Conservation (phyloP, 305 asterid species). For the Fraxinus nigra region DNA sequence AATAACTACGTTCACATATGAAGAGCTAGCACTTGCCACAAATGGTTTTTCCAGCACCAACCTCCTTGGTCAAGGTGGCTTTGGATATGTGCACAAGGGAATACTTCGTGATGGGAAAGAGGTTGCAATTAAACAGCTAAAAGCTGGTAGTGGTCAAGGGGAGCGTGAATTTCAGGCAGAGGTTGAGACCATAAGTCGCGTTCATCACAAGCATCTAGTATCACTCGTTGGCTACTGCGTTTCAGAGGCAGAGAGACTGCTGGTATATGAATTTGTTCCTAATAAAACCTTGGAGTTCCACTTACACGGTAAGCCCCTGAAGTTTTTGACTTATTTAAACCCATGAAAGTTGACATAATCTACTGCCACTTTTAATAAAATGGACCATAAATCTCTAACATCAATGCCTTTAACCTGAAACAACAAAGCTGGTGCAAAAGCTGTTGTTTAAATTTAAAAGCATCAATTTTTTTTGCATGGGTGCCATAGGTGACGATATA, state of each 20-base stretch:
- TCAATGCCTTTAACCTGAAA: not conserved
- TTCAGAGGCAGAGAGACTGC: conserved; percentile 69
- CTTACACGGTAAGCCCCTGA: conserved; percentile 61
- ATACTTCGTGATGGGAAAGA: conserved; percentile 60
- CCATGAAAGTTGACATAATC: conserved; percentile 5
- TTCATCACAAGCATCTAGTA: conserved; percentile 67
- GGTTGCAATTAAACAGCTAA: conserved; percentile 76
- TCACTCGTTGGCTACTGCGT: conserved; percentile 70
- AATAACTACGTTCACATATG: conserved; percentile 57
- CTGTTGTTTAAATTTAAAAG: not conserved
- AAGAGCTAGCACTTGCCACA: conserved; percentile 68
- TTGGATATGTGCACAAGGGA: conserved; percentile 86
- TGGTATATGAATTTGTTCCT: conserved; percentile 75
- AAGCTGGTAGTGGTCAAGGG: conserved; percentile 79
- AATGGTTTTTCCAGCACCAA: conserved; percentile 48
- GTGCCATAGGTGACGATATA: not conserved
- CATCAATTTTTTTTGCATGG: not conserved
- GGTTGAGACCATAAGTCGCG: conserved; percentile 74
- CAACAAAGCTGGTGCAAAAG: not conserved
- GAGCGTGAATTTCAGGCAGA: conserved; percentile 90
- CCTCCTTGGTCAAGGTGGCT: conserved; percentile 86
- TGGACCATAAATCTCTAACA: not conserved
- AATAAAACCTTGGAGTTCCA: conserved; percentile 75
- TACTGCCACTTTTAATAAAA: not conserved
- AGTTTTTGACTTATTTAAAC: conserved; percentile 13